These are phyloP conservation scores for Trichaptum fuscoviolaceum DNA, from an alignment of 768 basidiomycete species.

Conservation along the genomic window DNA sequence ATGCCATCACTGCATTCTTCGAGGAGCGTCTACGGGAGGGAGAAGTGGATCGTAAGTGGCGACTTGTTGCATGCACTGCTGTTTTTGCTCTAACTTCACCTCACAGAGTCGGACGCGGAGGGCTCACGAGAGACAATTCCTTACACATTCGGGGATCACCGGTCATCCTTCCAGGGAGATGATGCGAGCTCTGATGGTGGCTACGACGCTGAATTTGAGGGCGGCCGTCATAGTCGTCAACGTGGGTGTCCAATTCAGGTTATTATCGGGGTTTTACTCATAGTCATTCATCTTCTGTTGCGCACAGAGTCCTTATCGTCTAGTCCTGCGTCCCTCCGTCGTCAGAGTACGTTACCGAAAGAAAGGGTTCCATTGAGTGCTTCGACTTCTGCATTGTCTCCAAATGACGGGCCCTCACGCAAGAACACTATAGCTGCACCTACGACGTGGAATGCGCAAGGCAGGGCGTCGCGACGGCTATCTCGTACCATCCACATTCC, in stretches of 20 bases:
- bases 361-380: slow-evolving; percentile 56
- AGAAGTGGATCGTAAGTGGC: slow-evolving; percentile 54
- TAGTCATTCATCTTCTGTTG: slow-evolving; percentile 50
- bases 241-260: slow-evolving; percentile 60
- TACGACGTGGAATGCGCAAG: slow-evolving; percentile 51
- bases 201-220: slow-evolving; percentile 73
- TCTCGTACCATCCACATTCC: slow-evolving; percentile 82
- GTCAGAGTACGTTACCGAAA: slow-evolving; percentile 62
- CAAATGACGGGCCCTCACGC: slow-evolving; percentile 49
- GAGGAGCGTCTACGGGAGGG: slow-evolving; percentile 83
- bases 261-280: slow-evolving; percentile 43
- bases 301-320: slow-evolving; percentile 63
- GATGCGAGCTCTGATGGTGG: slow-evolving; percentile 79
- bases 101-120: slow-evolving; percentile 14
- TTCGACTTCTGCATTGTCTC: slow-evolving; percentile 49
- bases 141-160: slow-evolving; percentile 52
- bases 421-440: slow-evolving; percentile 44
- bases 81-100: slow-evolving; percentile 13
- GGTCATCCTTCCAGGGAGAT: slow-evolving; percentile 54
- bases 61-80: slow-evolving; percentile 5
- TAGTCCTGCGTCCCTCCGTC: slow-evolving; percentile 64
- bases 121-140: slow-evolving; percentile 49
- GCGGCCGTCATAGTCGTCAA: slow-evolving; percentile 62
- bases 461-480: slow-evolving; percentile 67
- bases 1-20: slow-evolving; percentile 91